Evolutionary conservation across 176 grass and related monocot genomes (phyloP), one percentile per base, ranked within the genome.

Genomic region (Hsuehochloa calcarea): DNA sequence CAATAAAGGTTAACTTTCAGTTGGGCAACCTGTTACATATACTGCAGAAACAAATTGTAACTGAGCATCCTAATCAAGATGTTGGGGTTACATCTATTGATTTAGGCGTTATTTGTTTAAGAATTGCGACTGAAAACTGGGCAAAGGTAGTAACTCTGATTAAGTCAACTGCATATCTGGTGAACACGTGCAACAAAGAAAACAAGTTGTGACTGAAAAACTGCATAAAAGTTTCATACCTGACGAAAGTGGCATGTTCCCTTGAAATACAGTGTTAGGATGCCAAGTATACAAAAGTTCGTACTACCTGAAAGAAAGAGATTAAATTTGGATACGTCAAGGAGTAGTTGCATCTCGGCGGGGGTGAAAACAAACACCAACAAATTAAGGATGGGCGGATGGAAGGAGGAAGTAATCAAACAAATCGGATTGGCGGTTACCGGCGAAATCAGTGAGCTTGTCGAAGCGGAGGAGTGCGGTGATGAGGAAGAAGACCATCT

Each of bases 381-480:
- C 17, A 17, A 54, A 19, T 19, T 7, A 55, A 55, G 52, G 19
- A 55, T 55, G 6, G 52, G 19, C 5, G 54, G 19, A 9, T n/a
- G 27, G 27, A 26, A 17, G 76, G 17, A 12, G 35, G 65, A 38
- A 52, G 27, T n/a, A 65, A 50, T 16, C 47, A 5, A 50, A 16
- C 47, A 50, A 16, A 50, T 50, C 14, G 47, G 47, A 50, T 16
- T 47, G 34, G 49, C 14, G 75, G 20, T 50, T 80, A 92, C 90
- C 86, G 3, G 86, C 90, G 49, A 92, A 89, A 75, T 92, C 90
- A 59, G 90, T 92, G 79, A 92, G 78, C 56, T 89, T 92, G 45
- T 92, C 90, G 35, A 92, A 86, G 78, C 38, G 77, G 65, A 92
- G 90, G 35, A 92, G 82, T 37, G 83, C 90, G 19, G 90, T 89